Conservation (phyloP, 73 alveolate genomes). For the Tetrahymena thermophila region DNA sequence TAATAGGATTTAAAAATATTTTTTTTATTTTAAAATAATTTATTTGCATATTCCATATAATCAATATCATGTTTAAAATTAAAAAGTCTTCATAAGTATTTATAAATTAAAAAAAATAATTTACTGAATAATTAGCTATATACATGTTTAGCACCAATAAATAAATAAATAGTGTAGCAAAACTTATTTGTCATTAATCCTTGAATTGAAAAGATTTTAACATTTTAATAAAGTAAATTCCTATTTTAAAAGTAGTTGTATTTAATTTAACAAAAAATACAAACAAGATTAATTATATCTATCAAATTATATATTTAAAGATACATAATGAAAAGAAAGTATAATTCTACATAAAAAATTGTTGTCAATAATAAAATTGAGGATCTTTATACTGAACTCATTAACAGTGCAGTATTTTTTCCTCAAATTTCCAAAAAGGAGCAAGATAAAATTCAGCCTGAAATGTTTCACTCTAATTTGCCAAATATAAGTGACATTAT, state of each 20-base stretch:
- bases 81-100: too few species aligned
- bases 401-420: neutral
- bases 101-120: too few species aligned
- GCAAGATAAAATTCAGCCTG: neutral
- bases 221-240: too few species aligned
- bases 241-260: neutral
- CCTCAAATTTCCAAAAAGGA: neutral
- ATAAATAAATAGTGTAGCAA: too few species aligned
- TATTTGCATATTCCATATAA: too few species aligned
- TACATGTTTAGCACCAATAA: neutral
- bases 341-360: neutral
- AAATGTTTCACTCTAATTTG: neutral
- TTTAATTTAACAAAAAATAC: neutral
- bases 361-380: neutral
- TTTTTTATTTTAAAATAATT: too few species aligned
- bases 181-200: neutral
- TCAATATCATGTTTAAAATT: too few species aligned
- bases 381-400: neutral
- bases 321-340: neutral
- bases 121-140: neutral
- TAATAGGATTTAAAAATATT: too few species aligned
- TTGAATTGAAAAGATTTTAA: neutral
- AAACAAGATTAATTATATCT: neutral
- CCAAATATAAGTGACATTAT: neutral
- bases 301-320: neutral